A percentile compares a stretch with the other conserved stretches of the same genome.
phyloP scores from a whole-genome alignment of 768 basidiomycete genomes.

The Mycena capillaripes region DNA sequence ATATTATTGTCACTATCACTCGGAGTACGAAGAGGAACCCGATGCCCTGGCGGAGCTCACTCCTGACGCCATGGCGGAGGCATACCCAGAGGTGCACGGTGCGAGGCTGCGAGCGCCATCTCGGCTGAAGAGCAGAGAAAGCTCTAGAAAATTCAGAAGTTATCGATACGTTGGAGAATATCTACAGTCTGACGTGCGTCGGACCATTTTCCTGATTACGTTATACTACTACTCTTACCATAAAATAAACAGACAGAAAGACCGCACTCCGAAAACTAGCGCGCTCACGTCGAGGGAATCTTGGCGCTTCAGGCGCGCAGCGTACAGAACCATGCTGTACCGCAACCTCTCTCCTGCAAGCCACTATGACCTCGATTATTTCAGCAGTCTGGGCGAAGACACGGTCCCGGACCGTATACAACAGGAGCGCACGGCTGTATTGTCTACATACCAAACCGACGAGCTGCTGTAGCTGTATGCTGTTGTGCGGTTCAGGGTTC shows the following conservation, averaged over 20 bases:
- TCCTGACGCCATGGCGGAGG: conserved; percentile 2
- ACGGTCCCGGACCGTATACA: not conserved
- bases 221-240: too few species aligned
- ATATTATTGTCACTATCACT: not conserved
- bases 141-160: conserved; percentile 25
- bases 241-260: not conserved
- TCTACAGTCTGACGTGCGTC: conserved; percentile 43
- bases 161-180: conserved; percentile 34
- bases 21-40: too few species aligned
- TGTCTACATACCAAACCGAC: conserved; percentile 3
- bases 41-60: not conserved
- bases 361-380: not conserved
- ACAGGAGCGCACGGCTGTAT: conserved; percentile 8
- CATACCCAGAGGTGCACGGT: conserved; percentile 10
- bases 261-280: conserved; percentile 27
- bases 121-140: conserved; percentile 12
- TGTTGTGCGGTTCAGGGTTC: not conserved
- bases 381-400: not conserved
- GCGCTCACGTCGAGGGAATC: conserved; percentile 40
- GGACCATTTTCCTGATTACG: too few species aligned
- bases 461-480: conserved; percentile 17
- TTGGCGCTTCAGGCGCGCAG: conserved; percentile 40
- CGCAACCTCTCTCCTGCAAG: conserved; percentile 14
- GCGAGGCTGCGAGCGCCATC: not conserved
- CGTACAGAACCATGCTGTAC: conserved; percentile 39